Evolutionary conservation across 1,284 basidiomycete species (phyloP).

Genomic region (Ustilago tritici): DNA sequence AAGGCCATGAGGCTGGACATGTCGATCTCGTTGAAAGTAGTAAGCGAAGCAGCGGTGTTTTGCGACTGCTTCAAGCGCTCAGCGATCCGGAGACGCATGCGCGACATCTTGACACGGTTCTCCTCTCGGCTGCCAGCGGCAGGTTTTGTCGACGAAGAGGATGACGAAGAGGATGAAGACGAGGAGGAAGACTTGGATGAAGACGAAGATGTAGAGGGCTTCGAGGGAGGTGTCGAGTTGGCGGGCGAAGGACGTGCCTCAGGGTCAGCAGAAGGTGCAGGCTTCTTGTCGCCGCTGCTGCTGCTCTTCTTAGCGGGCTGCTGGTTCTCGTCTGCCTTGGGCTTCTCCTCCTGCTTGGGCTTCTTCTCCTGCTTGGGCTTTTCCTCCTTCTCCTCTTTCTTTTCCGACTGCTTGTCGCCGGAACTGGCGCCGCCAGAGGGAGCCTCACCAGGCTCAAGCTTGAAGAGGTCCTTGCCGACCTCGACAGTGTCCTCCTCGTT

Average conservation of each 20-base stretch:
- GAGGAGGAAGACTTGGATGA: conserved; percentile 19
- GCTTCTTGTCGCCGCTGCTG: conserved; percentile 70
- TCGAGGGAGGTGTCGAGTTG: conserved; percentile 28
- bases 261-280: conserved; percentile 35
- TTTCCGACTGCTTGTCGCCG: conserved; percentile 65
- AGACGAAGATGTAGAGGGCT: conserved; percentile 31
- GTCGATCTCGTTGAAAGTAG: conserved; percentile 99
- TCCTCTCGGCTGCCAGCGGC: conserved; percentile 76
- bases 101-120: conserved; percentile 77
- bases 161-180: conserved; percentile 12
- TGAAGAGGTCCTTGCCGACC: conserved; percentile 94
- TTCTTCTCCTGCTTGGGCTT: conserved; percentile 71
- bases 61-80: conserved; percentile 98
- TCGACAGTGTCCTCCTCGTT: conserved; percentile 93
- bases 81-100: conserved; percentile 94
- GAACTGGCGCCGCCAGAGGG: conserved; percentile 73
- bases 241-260: conserved; percentile 32
- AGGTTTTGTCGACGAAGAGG: conserved; percentile 44
- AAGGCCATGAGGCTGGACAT: conserved; percentile 96
- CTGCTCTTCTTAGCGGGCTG: conserved; percentile 67
- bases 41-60: conserved; percentile 94
- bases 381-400: conserved; percentile 71
- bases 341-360: conserved; percentile 70
- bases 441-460: conserved; percentile 81
- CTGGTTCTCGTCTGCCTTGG: conserved; percentile 57